These are phyloP conservation scores for Populus hybrid DNA, from an alignment of 441 rosid species.

Conservation along the genomic window DNA sequence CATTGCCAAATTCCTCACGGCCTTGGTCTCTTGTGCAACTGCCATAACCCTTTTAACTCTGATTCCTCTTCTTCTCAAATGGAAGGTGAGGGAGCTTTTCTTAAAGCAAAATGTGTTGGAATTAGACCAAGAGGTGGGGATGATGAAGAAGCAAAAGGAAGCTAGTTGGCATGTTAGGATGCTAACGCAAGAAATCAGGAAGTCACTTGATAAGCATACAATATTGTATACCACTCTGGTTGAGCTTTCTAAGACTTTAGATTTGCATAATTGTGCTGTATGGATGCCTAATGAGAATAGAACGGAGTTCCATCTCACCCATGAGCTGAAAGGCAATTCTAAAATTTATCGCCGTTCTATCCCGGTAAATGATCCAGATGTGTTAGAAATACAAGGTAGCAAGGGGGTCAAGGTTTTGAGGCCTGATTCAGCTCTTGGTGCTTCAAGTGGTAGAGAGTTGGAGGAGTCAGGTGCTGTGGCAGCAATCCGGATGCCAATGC, in stretches of 20 bases:
- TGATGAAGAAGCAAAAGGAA: conserved; percentile 81
- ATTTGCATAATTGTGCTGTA: conserved; percentile 83
- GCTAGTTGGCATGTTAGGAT: conserved; percentile 87
- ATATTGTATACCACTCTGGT: conserved; percentile 86
- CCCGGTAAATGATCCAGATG: conserved; percentile 59
- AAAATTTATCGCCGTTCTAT: conserved; percentile 35
- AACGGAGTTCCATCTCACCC: conserved; percentile 74
- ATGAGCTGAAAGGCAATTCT: conserved; percentile 55
- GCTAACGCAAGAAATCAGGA: conserved; percentile 95
- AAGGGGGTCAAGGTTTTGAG: conserved; percentile 57
- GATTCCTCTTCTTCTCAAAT: conserved; percentile 86
- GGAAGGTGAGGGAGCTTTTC: conserved; percentile 86
- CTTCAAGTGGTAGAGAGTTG: conserved; percentile 54
- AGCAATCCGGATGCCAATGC: conserved; percentile 98
- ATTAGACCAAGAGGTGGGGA: conserved; percentile 84
- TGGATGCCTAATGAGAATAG: conserved; percentile 84
- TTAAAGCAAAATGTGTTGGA: conserved; percentile 86
- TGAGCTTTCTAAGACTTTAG: conserved; percentile 84
- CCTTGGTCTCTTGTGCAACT: conserved; percentile 95
- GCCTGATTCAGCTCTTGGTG: conserved; percentile 63
- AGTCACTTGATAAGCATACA: conserved; percentile 80
- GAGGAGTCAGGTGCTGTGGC: conserved; percentile 74
- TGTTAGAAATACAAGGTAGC: conserved; percentile 50
- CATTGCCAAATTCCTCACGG: conserved; percentile 81
- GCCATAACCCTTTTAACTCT: conserved; percentile 87